Evolutionary conservation across 805 yeast genomes (phyloP).

Genomic region (Allodekkera sacchari): DNA sequence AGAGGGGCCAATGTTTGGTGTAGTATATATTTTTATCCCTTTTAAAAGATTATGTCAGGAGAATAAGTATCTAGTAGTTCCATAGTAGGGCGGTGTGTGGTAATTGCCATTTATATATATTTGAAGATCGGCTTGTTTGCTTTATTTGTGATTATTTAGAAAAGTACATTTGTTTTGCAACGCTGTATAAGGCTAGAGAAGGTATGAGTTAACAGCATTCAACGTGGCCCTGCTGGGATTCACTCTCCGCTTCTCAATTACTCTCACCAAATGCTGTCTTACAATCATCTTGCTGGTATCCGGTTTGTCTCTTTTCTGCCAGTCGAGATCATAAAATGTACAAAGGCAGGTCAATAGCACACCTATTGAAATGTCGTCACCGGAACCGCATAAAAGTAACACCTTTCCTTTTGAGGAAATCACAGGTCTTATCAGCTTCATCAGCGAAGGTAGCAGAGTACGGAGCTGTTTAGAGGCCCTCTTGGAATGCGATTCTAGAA

Average conservation of each 20-base stretch:
- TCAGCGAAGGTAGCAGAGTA: slow-evolving; percentile 33
- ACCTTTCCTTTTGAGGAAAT: slow-evolving; percentile 15
- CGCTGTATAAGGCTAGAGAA: slow-evolving; percentile 30
- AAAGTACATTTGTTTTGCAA: not conserved
- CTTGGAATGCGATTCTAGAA: slow-evolving; percentile 32
- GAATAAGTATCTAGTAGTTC: too few relatives aligned
- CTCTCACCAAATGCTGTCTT: slow-evolving; percentile 43
- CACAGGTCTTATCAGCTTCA: slow-evolving; percentile 17
- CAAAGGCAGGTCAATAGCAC: slow-evolving; percentile 47
- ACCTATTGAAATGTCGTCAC: slow-evolving; percentile 60
- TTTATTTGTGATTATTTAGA: not conserved
- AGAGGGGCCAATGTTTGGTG: too few relatives aligned
- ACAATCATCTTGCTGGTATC: slow-evolving; percentile 12
- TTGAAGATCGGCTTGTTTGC: not conserved
- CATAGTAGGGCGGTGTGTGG: too few relatives aligned
- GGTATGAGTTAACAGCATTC: slow-evolving; percentile 55
- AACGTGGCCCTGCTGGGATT: slow-evolving; percentile 76
- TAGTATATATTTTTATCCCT: slow-evolving; percentile 1
- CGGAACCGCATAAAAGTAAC: slow-evolving; percentile 52
- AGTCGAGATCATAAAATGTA: slow-evolving; percentile 32
- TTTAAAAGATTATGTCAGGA: not conserved
- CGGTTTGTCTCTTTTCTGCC: slow-evolving; percentile 20
- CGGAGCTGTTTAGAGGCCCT: slow-evolving; percentile 62
- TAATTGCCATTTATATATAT: not conserved
- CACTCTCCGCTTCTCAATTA: slow-evolving; percentile 40